Evolutionary conservation across 345 rosid species (phyloP).

Genomic region (Salix arbutifolia): DNA sequence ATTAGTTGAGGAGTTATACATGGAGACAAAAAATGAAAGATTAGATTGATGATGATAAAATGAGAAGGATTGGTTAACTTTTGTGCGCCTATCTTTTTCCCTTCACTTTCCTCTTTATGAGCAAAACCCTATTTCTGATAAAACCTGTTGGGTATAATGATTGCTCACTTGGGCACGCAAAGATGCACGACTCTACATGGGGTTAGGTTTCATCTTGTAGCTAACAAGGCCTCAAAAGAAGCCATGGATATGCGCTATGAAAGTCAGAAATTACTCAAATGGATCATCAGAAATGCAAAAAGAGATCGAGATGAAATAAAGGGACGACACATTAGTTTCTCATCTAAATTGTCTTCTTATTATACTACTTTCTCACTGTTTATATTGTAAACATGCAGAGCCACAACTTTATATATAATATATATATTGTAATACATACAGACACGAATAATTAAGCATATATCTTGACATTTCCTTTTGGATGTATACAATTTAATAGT

Average conservation of each 20-base stretch:
- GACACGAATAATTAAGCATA: too few relatives aligned
- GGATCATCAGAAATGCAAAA: not conserved
- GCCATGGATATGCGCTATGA: not conserved
- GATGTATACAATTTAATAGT: not conserved
- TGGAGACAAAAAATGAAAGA: constrained; percentile 27
- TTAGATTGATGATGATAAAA: constrained; percentile 2
- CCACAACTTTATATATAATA: not conserved
- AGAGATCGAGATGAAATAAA: not conserved
- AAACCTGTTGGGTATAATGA: constrained; percentile 10
- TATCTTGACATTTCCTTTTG: not conserved
- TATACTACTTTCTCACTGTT: not conserved
- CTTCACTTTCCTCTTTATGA: not conserved
- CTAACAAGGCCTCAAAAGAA: not conserved
- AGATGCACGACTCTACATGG: not conserved
- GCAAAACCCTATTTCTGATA: not conserved
- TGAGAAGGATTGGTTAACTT: constrained; percentile 11
- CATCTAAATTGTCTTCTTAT: not conserved
- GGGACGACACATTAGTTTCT: not conserved
- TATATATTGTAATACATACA: too few relatives aligned
- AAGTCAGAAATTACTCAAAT: not conserved
- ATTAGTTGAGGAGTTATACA: constrained; percentile 36
- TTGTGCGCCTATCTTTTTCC: not conserved
- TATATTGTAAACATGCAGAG: not conserved
- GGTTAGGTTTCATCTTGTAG: not conserved
- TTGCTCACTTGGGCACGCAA: constrained; percentile 24